Base-by-base conservation (phyloP, 202 grass and related monocot genomes). In the Elaeis oleifera region DNA sequence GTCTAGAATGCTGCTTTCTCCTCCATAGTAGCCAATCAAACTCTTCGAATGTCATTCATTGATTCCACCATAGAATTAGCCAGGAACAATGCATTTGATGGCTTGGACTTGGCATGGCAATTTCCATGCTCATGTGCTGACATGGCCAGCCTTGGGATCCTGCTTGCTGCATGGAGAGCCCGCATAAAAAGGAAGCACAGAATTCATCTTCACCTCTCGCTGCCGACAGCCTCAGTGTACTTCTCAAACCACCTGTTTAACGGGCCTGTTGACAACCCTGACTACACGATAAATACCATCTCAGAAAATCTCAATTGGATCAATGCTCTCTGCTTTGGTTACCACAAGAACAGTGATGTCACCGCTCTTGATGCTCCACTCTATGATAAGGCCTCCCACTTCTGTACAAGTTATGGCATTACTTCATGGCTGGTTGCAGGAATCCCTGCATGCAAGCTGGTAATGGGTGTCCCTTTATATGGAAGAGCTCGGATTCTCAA, bases 381-480 rank as follows among this genome's bases (percentile, higher is more conserved):
- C 11, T 96, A 83, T 58, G 87, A 96, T 58, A 60, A 56, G 73
- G 63, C 70, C 49, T 81, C 91, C 59, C 91, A 96, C 74, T 89
- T 85, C 76, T 96, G 87, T 5, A 64, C 61, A 27, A 91, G 84
- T 68, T 96, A 89, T 67, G 91, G 91, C 54, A 80, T 89, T 53
- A 81, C 80, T 50, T 96, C 91, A 11, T 96, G 87, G 91, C 55
- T 88, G 16, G 91, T 91, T 75, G 83, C 87, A 0, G 87, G 91
- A 26, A 52, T 90, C 13, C 81, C 87, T 28, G 72, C 87, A 21
- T 65, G 68, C 28, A 96, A 90, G 60, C 56, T 90, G 18, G 84
- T 88, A 14, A 79, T 96, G 78, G 84, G 91, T 27, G 24, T 96
- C 13, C 91, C 91, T 23, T 64, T 89, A 15, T 85, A 83, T 70